phyloP scores from a whole-genome alignment of 2,329 filamentous ascomycete species.

The Colletotrichum tofieldiae region DNA sequence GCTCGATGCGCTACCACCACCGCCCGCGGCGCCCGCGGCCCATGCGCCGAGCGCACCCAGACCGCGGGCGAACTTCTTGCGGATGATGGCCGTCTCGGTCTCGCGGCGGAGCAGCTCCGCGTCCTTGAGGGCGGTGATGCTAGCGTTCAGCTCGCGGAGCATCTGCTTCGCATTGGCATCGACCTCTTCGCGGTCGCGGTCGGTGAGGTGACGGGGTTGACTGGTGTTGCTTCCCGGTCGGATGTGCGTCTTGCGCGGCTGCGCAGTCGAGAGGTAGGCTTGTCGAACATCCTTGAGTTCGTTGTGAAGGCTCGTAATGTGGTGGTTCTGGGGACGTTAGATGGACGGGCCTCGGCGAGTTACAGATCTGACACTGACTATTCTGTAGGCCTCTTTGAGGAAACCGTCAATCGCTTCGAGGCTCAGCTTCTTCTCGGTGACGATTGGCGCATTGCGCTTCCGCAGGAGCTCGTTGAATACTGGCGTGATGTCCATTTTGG shows the following conservation, averaged over 20 bases:
- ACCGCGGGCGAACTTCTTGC: constrained; percentile 77
- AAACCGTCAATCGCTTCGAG: constrained; percentile 83
- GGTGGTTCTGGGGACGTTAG: constrained; percentile 76
- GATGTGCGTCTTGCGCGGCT: constrained; percentile 71
- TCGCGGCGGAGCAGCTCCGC: constrained; percentile 87
- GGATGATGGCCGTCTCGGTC: constrained; percentile 79
- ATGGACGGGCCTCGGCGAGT: not conserved
- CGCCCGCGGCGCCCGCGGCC: constrained; percentile 75
- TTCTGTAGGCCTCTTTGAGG: constrained; percentile 92
- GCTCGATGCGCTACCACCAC: constrained; percentile 50
- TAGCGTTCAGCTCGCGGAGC: constrained; percentile 86
- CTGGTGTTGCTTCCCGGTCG: constrained; percentile 52
- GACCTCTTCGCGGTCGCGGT: constrained; percentile 87
- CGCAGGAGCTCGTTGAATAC: constrained; percentile 79
- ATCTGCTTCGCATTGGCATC: constrained; percentile 90
- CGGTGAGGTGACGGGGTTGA: constrained; percentile 75
- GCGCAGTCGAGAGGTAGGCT: constrained; percentile 89
- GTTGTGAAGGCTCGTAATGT: constrained; percentile 84
- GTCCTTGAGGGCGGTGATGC: constrained; percentile 84
- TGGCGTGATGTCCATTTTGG: constrained; percentile 76
- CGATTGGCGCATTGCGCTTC: constrained; percentile 68
- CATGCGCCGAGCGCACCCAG: constrained; percentile 76
- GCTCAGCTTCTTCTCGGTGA: constrained; percentile 58
- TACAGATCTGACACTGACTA: constrained; percentile 70
- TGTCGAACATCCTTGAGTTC: constrained; percentile 89